Conservation (phyloP, 2,329 filamentous ascomycete species). For the Cladophialophora psammophila region DNA sequence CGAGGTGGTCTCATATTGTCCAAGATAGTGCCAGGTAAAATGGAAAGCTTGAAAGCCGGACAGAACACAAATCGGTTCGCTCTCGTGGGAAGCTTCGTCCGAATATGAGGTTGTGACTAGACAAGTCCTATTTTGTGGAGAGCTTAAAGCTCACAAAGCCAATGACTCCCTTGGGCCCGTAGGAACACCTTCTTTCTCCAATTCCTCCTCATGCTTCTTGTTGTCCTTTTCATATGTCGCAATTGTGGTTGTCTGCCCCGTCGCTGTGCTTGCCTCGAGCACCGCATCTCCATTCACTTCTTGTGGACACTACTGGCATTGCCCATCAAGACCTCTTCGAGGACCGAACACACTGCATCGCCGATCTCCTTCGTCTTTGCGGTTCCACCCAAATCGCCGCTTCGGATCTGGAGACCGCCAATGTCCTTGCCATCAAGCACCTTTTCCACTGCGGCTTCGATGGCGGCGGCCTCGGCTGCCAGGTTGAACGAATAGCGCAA, state of each 20-base stretch:
- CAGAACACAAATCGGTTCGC: too few relatives aligned
- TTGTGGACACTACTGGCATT: not conserved
- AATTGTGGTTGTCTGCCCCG: conserved; percentile 1
- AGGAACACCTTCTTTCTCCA: conserved; percentile 28
- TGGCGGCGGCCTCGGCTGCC: conserved; percentile 79
- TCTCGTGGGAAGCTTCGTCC: too few relatives aligned
- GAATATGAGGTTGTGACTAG: not conserved
- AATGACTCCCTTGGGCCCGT: conserved; percentile 25
- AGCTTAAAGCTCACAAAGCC: conserved; percentile 7
- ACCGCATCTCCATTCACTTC: conserved; percentile 7
- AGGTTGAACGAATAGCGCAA: conserved; percentile 91
- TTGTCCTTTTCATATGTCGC: conserved; percentile 23
- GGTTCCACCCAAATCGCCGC: conserved; percentile 93
- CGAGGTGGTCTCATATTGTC: too few relatives aligned
- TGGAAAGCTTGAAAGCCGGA: too few relatives aligned
- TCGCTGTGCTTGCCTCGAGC: not conserved
- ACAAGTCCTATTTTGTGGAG: not conserved
- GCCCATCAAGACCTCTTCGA: conserved; percentile 43
- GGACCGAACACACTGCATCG: conserved; percentile 79
- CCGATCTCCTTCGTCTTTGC: conserved; percentile 95
- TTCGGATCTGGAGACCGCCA: conserved; percentile 64
- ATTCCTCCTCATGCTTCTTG: conserved; percentile 27
- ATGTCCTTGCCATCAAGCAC: conserved; percentile 95
- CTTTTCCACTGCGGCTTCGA: conserved; percentile 94
- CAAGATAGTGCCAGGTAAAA: too few relatives aligned